A percentile compares a stretch with the other conserved stretches of the same genome.
Evolutionary conservation across 2,329 filamentous ascomycete genomes (phyloP).

Genomic region (Stachybotrys elegans): DNA sequence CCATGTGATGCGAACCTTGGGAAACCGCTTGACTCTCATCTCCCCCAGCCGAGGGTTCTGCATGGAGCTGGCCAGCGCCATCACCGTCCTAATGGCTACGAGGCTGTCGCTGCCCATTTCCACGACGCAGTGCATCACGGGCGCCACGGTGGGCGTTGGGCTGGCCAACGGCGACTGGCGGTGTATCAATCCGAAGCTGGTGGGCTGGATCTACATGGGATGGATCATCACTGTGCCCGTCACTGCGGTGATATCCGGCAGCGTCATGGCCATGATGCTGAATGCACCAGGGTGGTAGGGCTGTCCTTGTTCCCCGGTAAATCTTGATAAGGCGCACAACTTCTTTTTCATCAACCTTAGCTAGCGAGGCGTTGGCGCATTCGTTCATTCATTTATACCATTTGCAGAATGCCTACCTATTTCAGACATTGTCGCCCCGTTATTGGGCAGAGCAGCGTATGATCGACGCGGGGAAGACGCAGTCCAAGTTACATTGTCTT

Average conservation of each 20-base stretch:
- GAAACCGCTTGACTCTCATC: conserved; percentile 50
- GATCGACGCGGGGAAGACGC: too few relatives aligned
- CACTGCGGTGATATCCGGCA: conserved; percentile 44
- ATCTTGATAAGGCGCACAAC: too few relatives aligned
- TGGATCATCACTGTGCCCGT: conserved; percentile 48
- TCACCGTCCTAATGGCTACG: conserved; percentile 51
- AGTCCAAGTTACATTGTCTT: too few relatives aligned
- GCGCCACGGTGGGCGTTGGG: conserved; percentile 47
- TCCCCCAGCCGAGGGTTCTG: conserved; percentile 47
- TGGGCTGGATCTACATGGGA: conserved; percentile 41
- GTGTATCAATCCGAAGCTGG: conserved; percentile 43
- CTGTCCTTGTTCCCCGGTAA: too few relatives aligned
- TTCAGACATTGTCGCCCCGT: too few relatives aligned
- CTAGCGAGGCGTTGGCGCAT: too few relatives aligned
- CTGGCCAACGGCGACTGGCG: conserved; percentile 43
- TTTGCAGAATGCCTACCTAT: too few relatives aligned
- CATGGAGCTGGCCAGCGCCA: conserved; percentile 45
- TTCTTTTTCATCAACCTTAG: too few relatives aligned
- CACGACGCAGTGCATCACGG: conserved; percentile 49
- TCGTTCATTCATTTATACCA: too few relatives aligned
- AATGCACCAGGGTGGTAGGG: conserved; percentile 41
- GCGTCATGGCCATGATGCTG: conserved; percentile 48
- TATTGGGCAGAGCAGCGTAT: too few relatives aligned
- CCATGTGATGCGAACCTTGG: conserved; percentile 55
- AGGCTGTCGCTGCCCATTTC: conserved; percentile 45